Evolutionary conservation across 495 filamentous ascomycete species (phyloP).

Genomic region (Pyronema domesticum): DNA sequence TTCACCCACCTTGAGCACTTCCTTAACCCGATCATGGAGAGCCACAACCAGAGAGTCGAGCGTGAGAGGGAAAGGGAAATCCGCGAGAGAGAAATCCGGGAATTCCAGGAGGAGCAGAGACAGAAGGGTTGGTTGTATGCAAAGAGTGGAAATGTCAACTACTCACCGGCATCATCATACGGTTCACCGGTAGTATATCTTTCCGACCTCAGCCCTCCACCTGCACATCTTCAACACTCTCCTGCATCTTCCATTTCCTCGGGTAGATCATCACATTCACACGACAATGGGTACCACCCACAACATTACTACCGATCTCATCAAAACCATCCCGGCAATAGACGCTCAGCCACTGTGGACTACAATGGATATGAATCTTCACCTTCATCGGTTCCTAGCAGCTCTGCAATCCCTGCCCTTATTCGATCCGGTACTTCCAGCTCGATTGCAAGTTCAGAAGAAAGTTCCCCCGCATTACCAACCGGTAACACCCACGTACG

Average conservation of each 20-base stretch:
- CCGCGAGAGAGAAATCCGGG: conserved; percentile 15
- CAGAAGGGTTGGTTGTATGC: conserved; percentile 7
- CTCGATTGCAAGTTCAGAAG: conserved; percentile 18
- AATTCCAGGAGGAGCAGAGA: conserved; percentile 14
- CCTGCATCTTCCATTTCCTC: conserved; percentile 7
- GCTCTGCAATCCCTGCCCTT: conserved; percentile 14
- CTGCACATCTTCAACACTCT: conserved; percentile 11
- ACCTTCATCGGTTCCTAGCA: conserved; percentile 17
- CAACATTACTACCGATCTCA: conserved; percentile 1
- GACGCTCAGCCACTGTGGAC: conserved; percentile 14
- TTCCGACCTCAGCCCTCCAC: conserved; percentile 12
- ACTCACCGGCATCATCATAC: conserved; percentile 17
- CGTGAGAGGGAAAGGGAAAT: conserved; percentile 27
- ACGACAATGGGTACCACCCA: conserved; percentile 10
- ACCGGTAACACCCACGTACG: conserved; percentile 11
- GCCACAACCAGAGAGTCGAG: conserved; percentile 20
- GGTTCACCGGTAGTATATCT: conserved; percentile 12
- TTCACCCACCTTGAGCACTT: conserved; percentile 77
- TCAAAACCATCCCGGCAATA: conserved; percentile 1
- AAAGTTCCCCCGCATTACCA: conserved; percentile 15
- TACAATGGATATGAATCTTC: conserved; percentile 17
- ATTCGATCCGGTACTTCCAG: conserved; percentile 18
- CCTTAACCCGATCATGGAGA: conserved; percentile 53
- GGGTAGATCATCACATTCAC: conserved; percentile 21
- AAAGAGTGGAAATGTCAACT: neutral